Base-by-base conservation (phyloP, 805 yeast species). In the Saturnispora serradocipensis region DNA sequence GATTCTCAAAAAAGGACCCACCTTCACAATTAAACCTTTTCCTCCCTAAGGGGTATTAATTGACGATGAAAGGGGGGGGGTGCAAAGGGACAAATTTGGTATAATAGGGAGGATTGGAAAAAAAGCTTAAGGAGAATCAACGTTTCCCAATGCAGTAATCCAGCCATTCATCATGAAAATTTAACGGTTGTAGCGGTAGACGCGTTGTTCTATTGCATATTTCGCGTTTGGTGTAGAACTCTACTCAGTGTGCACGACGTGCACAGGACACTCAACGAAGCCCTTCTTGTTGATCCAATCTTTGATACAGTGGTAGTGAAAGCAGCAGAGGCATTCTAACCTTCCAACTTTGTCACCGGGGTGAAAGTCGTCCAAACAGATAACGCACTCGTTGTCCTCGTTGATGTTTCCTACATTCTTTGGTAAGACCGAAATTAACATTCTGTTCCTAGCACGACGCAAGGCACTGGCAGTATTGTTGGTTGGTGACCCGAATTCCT, bases 331-430 rank as follows among this genome's bases (percentile, higher is more conserved):
- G 65, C 99, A 93, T 66, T 91, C 98, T 53, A 93, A 68, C 42
- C 99, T 71, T 0, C 96, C 98, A 16, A 93, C 91, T 61, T 84
- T 84, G 51, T 89, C 93, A 2, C 96, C 96, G 0, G 90, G 87
- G 46, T 70, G 68, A 64, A 90, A 80, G 18, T 87, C 95, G 64
- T 93, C 99, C 55, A 91, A 79, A 62, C 99, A 93, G 24, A 93
- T 91, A 15, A 88, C 91, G 65, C 99, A 93, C 65, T 93, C 98
- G 46, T 80, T 79, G 34, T 74, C 81, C 16, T 71, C 72, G 27
- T 69, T 62, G 15, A 60, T 39, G 34, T 54, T 45, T 10, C 60
- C 68, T 40, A 67, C 62, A 25, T 76, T 74, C 46, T 58, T 53
- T 0, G 81, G 80, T 46, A 78, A 71, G 48, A 72, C 77, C 64